Evolutionary conservation across 2,329 filamentous ascomycete genomes (phyloP), one percentile per base, ranked within the genome.

Genomic region (Trichoderma koningiopsis): DNA sequence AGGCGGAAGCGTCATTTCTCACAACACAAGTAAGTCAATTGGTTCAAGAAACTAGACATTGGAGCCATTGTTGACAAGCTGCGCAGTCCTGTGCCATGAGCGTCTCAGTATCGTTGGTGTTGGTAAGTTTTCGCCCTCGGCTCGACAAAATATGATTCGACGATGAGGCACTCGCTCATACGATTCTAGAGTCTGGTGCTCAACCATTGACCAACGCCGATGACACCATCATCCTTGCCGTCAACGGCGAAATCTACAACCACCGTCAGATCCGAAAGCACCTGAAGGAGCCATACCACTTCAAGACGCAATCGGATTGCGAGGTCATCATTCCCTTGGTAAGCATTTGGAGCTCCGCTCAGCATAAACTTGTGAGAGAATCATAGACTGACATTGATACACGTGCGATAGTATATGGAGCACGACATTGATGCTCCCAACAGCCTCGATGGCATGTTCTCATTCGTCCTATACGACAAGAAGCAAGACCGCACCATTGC

Each of bases 171-270:
- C 56, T 68, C 58, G 68, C 73, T 77, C 43, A 75, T 71, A 65
- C 65, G 22, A 47, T 8, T 49, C 47, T 80, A 95, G 95, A 98
- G 81, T 95, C 92, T 77, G 96, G 96, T 79, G 95, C 96, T 64
- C 96, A 99, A 83, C 96, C 96, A 73, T 87, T 99, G 74, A 91
- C 95, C 85, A 98, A 94, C 85, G 89, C 93, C 74, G 95, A 98
- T 80, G 91, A 90, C 73, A 91, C 87, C 76, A 91, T 99, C 76
- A 90, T 95, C 73, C 89, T 99, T 71, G 95, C 96, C 73, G 96
- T 98, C 88, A 99, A 99, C 82, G 96, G 96, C 83, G 96, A 99
- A 81, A 99, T 99, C 80, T 99, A 99, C 88, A 99, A 99, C 89
- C 96, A 99, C 84, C 92, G 95, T 79, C 88, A 97, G 77, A 87